Conservation (phyloP, 2,329 filamentous ascomycete species). For the Fusarium guadeloupense region DNA sequence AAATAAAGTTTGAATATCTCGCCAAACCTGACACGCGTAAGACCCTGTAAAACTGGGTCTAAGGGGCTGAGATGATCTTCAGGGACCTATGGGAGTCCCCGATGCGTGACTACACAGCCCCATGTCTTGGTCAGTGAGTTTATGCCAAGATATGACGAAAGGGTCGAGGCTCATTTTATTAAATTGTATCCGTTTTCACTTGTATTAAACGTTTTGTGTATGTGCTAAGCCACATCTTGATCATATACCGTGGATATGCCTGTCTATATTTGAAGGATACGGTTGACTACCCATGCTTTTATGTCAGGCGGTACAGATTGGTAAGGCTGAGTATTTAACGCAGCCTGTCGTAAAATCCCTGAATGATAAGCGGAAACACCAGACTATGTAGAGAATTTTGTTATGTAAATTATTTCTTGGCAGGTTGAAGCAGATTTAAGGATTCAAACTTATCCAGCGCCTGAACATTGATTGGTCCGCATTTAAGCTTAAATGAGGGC, state of each 20-base stretch:
- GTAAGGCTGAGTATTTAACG: too few relatives aligned
- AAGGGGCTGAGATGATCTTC: constrained; percentile 12
- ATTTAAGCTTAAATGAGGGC: background rate
- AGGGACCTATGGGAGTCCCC: background rate
- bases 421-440: background rate
- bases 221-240: too few relatives aligned
- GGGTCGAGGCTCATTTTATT: too few relatives aligned
- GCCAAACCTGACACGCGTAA: constrained; percentile 8
- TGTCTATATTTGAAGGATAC: background rate
- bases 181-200: too few relatives aligned
- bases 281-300: too few relatives aligned
- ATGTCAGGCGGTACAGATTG: too few relatives aligned
- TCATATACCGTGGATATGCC: background rate
- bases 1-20: constrained; percentile 1
- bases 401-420: too few relatives aligned
- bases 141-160: too few relatives aligned
- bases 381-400: too few relatives aligned
- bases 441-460: background rate
- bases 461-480: background rate
- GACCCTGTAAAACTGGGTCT: background rate
- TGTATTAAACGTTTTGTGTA: too few relatives aligned
- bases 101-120: constrained; percentile 3
- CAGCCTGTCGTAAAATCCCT: too few relatives aligned
- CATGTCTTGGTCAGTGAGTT: constrained; percentile 2
- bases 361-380: too few relatives aligned